Evolutionary conservation across 371 early-diverging fungal species (phyloP).

Genomic region (Basidiobolus heterosporus): DNA sequence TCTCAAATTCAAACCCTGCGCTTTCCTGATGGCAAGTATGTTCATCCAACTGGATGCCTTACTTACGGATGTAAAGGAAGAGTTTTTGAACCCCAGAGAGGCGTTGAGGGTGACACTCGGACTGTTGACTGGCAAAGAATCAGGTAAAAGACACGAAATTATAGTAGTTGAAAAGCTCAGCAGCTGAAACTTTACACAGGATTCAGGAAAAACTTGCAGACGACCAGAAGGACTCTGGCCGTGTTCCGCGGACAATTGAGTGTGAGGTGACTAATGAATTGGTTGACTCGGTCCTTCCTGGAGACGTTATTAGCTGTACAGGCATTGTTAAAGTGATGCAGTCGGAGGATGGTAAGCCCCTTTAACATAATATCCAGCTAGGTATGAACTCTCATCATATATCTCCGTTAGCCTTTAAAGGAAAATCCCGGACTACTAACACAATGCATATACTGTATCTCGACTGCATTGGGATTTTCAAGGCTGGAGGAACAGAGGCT

Average conservation of each 20-base stretch:
- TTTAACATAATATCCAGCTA: slow-evolving; percentile 18
- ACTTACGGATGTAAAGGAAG: slow-evolving; percentile 22
- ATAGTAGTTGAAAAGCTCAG: neutral
- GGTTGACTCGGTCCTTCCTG: slow-evolving; percentile 92
- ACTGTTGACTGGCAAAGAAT: slow-evolving; percentile 55
- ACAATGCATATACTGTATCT: slow-evolving; percentile 54
- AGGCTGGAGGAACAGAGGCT: slow-evolving; percentile 13
- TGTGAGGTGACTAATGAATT: slow-evolving; percentile 88
- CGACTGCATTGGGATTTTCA: slow-evolving; percentile 37
- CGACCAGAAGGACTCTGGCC: slow-evolving; percentile 71
- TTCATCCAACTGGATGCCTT: slow-evolving; percentile 19
- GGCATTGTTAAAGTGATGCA: slow-evolving; percentile 74
- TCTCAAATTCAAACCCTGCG: slow-evolving; percentile 16
- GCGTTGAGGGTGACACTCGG: slow-evolving; percentile 21
- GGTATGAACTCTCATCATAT: slow-evolving; percentile 32
- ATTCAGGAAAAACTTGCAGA: slow-evolving; percentile 58
- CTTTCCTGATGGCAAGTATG: slow-evolving; percentile 24
- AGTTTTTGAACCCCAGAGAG: slow-evolving; percentile 25
- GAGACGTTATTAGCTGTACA: slow-evolving; percentile 88
- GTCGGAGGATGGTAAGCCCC: slow-evolving; percentile 24
- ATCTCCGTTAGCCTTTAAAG: slow-evolving; percentile 34
- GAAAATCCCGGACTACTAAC: slow-evolving; percentile 44
- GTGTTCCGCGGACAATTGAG: slow-evolving; percentile 93
- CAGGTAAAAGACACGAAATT: slow-evolving; percentile 13
- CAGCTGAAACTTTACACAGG: slow-evolving; percentile 7